Percentiles rank a stretch among this genome's conserved stretches.
These are phyloP conservation scores for Trichoderma atrobrunneum DNA, from an alignment of 2,329 filamentous ascomycete species.

Conservation along the genomic window DNA sequence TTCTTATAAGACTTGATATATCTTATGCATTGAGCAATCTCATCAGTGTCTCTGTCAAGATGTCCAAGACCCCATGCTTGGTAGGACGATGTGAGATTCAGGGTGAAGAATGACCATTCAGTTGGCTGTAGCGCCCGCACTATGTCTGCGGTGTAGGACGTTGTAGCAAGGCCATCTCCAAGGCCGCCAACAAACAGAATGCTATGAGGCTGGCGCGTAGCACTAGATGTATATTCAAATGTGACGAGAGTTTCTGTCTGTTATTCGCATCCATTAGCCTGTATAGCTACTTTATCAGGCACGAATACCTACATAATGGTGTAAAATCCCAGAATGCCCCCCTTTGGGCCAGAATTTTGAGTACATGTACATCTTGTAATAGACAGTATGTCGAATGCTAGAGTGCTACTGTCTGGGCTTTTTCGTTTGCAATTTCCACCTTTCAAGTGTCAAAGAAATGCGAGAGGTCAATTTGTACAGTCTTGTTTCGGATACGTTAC, in stretches of 20 bases:
- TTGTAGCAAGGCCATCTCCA: slow-evolving; percentile 49
- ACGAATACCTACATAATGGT: slow-evolving; percentile 35
- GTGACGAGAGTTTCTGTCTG: slow-evolving; percentile 39
- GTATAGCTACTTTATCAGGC: slow-evolving; percentile 3
- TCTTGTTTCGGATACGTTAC: not conserved
- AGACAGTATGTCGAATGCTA: not conserved
- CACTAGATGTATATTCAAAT: slow-evolving; percentile 37
- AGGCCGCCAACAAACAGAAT: slow-evolving; percentile 53
- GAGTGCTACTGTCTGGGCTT: not conserved
- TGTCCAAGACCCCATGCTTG: slow-evolving; percentile 37
- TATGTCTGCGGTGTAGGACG: slow-evolving; percentile 46
- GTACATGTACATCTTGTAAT: slow-evolving; percentile 22
- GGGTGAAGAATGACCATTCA: slow-evolving; percentile 36
- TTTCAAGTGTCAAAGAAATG: not conserved
- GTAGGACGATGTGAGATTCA: slow-evolving; percentile 41
- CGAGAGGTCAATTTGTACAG: not conserved
- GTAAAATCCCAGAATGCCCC: slow-evolving; percentile 33
- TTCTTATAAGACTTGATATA: slow-evolving; percentile 35
- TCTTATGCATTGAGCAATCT: slow-evolving; percentile 32
- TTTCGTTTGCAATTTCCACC: not conserved
- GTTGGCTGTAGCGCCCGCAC: slow-evolving; percentile 38
- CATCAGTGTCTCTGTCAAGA: slow-evolving; percentile 37
- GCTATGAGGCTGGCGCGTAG: slow-evolving; percentile 39
- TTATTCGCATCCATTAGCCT: not conserved
- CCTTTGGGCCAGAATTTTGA: slow-evolving; percentile 36